Base-by-base conservation (phyloP, 1,284 basidiomycete genomes). In the Exsudoporus floridanus region DNA sequence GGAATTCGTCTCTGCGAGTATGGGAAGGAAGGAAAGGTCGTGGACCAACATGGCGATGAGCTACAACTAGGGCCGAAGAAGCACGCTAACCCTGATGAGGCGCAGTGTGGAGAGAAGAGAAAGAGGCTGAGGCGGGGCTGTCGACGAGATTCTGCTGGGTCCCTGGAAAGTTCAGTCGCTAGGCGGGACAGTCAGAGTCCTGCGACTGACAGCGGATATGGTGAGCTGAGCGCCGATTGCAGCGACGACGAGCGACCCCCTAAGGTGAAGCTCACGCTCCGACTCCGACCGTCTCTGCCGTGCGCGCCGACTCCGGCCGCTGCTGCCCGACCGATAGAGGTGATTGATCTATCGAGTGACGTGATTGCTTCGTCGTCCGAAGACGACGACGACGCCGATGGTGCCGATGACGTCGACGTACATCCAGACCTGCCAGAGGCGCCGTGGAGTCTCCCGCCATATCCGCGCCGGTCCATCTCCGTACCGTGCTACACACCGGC, bases 1-100 rank as follows among this genome's bases (percentile, higher is more conserved):
- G 84, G 84, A n/a, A 85, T 90, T 40, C 77, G 81, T 31, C 74
- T 88, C 6, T 85, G 79, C 64, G 82, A 88, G 43, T 88, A 86
- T 64, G 74, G 72, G 19, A 79, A 82, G 62, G 72, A 76, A 55
- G 79, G 78, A 37, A 78, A 63, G 10, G 66, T 66, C 25, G 18
- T 37, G 31, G 61, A 42, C 38, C 50, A 53, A 31, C 30, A 21
- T 37, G 49, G 10, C 14, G 47, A 57, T 6, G 53, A 48, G 13
- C 56, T 57, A 39, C 63, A 64, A 27, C 60, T 57, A 35, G 58
- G 50, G 7, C 57, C 64, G 38, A 74, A 68, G 57, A 75, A 75
- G 58, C 73, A 73, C 31, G 2, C 19, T 58, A 74, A 73, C 60
- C 65, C 65, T 41, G 74, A 73, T 37, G 70, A 71, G 46, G 77